These are phyloP conservation scores for Clarireedia paspali DNA, from an alignment of 2,329 filamentous ascomycete species.

Conservation along the genomic window DNA sequence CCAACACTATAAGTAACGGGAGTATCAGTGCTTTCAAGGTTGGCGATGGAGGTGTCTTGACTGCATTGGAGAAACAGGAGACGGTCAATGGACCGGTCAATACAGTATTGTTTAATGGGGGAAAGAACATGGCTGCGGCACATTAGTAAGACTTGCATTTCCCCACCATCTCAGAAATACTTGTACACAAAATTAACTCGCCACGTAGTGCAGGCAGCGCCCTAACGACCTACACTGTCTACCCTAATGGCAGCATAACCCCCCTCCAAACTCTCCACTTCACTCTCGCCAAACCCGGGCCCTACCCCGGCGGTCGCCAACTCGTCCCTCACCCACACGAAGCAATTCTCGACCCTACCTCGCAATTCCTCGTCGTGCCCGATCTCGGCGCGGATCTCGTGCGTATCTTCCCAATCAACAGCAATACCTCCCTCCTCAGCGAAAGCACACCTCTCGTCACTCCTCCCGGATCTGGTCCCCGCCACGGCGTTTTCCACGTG, in stretches of 20 bases:
- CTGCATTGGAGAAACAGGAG: constrained; percentile 31
- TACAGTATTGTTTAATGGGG: constrained; percentile 36
- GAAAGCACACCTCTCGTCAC: constrained; percentile 31
- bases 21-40: constrained; percentile 24
- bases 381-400: constrained; percentile 46
- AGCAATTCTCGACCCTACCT: constrained; percentile 44
- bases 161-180: not conserved
- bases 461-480: constrained; percentile 39
- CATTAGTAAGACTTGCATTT: constrained; percentile 23
- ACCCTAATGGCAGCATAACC: constrained; percentile 5
- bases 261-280: constrained; percentile 36
- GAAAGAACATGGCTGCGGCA: constrained; percentile 29
- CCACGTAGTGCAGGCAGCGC: constrained; percentile 18
- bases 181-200: constrained; percentile 10
- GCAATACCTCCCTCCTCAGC: constrained; percentile 29
- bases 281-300: constrained; percentile 30
- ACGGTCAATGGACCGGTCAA: constrained; percentile 32
- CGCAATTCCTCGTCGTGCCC: constrained; percentile 40
- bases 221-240: constrained; percentile 1
- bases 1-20: constrained; percentile 8
- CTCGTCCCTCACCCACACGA: constrained; percentile 43
- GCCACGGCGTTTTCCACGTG: constrained; percentile 43
- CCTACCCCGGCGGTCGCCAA: constrained; percentile 32
- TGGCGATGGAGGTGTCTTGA: constrained; percentile 33
- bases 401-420: constrained; percentile 39